Percentiles rank a stretch among this genome's conserved stretches.
phyloP scores from a whole-genome alignment of 2,329 filamentous ascomycete genomes.

The Cadophora luteo-olivacea region DNA sequence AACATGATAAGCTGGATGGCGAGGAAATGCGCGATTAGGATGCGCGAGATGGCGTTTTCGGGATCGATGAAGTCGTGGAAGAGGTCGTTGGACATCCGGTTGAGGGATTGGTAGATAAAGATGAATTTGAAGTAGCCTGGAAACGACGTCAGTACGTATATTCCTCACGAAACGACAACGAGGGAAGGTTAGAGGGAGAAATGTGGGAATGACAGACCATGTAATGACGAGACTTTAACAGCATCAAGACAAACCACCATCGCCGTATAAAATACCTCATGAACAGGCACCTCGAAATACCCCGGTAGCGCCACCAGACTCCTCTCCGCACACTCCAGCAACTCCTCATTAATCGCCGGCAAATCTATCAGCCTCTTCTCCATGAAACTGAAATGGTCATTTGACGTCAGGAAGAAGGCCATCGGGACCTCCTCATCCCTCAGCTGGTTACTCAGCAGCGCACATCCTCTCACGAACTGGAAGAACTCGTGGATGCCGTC shows the following conservation, averaged over 20 bases:
- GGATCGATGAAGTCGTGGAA: conserved; percentile 53
- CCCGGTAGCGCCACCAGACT: conserved; percentile 51
- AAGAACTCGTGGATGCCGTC: conserved; percentile 67
- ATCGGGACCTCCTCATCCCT: conserved; percentile 56
- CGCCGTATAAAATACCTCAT: conserved; percentile 54
- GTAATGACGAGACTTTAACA: conserved; percentile 38
- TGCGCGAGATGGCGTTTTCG: conserved; percentile 49
- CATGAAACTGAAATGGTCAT: conserved; percentile 51
- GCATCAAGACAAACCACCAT: conserved; percentile 52
- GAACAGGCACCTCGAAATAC: conserved; percentile 51
- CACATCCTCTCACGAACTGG: conserved; percentile 64
- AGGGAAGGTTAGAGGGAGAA: background rate
- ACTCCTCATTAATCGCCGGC: conserved; percentile 53
- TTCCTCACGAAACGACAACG: background rate
- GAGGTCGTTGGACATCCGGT: conserved; percentile 47
- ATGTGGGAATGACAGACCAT: conserved; percentile 30
- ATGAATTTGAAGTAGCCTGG: conserved; percentile 50
- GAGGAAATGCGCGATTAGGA: conserved; percentile 55
- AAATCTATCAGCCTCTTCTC: conserved; percentile 54
- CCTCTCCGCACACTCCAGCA: conserved; percentile 54
- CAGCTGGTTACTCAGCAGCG: conserved; percentile 62
- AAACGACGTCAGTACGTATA: background rate
- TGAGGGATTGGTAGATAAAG: conserved; percentile 50
- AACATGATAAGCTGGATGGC: conserved; percentile 52
- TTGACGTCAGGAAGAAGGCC: conserved; percentile 54